Base-by-base conservation (phyloP, 805 yeast species). In the Yamadazyma endophytica region DNA sequence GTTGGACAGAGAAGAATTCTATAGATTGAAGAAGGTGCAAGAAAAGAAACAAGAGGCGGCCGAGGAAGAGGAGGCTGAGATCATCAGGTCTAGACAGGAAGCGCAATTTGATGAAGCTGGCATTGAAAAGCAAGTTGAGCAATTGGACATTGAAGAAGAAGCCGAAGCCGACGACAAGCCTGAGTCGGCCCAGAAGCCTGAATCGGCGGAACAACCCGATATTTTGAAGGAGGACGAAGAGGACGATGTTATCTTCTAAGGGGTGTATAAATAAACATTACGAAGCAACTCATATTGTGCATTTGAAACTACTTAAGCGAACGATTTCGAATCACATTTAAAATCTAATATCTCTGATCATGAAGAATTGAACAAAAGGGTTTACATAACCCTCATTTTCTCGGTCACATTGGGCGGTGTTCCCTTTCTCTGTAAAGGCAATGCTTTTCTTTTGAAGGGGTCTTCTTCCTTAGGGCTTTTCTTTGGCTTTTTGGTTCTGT, bases 1-100 rank as follows among this genome's bases (percentile, higher is more conserved):
- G 65, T 74, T 92, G 58, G 97, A 92, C 58, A 83, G 98, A 74
- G 98, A 90, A 65, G 98, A 90, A 64, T 90, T 90, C 56, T 92
- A 89, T 67, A 74, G 98, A 51, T 76, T 90, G 67, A 92, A 92
- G 70, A 90, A 90, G 62, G 96, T 90, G 32, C 96, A 88, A 60
- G 95, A 85, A 53, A 87, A 86, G 79, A 88, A 88, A 61, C 95
- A 87, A 61, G 73, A 77, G 36, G 90, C 84, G 32, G 73, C 71
- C 13, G 88, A 85, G 3, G 73, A 70, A 14, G 83, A 75, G 43
- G 70, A 58, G 32, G 35, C 31, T 12, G 37, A 28, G 13, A n/a
- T n/a, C n/a, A n/a, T n/a, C n/a, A n/a, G n/a, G n/a, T n/a, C n/a
- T n/a, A 29, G 25, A 18, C 26, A 32, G 13, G 26, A 15, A 17